These are phyloP conservation scores for Fusarium brevicatenulatum DNA, from an alignment of 2,329 filamentous ascomycete genomes.

Conservation along the genomic window DNA sequence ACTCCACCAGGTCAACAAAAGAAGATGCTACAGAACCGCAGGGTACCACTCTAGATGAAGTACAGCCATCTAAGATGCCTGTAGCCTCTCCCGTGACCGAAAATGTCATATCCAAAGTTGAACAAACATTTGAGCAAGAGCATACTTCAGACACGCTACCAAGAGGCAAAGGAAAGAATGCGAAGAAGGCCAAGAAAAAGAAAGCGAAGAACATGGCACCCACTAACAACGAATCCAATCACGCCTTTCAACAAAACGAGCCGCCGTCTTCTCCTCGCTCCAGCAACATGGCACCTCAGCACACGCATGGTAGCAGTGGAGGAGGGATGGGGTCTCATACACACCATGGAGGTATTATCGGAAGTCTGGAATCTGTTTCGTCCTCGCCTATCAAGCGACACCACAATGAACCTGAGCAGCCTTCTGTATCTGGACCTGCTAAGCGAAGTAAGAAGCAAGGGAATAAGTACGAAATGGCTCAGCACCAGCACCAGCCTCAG, in stretches of 20 bases:
- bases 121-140: neutral
- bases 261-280: neutral
- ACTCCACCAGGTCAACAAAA: neutral
- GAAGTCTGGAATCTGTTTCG: neutral
- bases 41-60: neutral
- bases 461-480: neutral
- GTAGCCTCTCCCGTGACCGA: neutral
- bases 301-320: neutral
- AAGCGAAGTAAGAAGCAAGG: constrained; percentile 34
- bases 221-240: neutral
- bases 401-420: constrained; percentile 19
- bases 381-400: constrained; percentile 23
- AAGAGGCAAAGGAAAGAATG: constrained; percentile 30
- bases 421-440: neutral
- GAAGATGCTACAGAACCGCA: neutral
- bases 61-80: neutral
- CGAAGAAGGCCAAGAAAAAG: constrained; percentile 43
- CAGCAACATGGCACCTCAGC: neutral
- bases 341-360: neutral
- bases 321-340: neutral
- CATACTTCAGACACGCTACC: neutral
- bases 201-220: constrained; percentile 18
- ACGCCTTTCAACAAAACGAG: neutral
- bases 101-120: neutral
- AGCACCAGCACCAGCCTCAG: neutral